Base-by-base conservation (phyloP, 2,329 filamentous ascomycete species). In the Penicillium polonicum region DNA sequence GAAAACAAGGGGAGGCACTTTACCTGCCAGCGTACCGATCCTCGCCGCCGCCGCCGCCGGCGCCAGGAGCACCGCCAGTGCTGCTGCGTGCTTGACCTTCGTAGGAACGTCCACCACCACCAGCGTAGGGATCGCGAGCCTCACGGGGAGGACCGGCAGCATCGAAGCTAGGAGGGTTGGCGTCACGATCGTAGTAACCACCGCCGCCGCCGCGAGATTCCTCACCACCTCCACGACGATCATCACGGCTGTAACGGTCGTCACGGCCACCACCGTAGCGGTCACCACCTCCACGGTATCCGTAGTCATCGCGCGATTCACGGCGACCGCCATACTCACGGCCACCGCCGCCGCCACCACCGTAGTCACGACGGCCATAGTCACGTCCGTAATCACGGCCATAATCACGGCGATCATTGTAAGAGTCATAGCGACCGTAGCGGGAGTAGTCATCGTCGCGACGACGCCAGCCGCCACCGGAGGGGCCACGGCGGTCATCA, bases 361-460 rank as follows among this genome's bases (percentile, higher is more conserved):
- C 56, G 65, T 78, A 57, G 61, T 83, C 83, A 58, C 85, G 83
- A 62, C 86, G 84, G 63, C 86, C 76, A 59, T 83, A 82, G 63
- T 85, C 69, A 21, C 87, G 84, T 59, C 88, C 85, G 61, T 88
- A 87, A 67, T 84, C 83, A 49, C 66, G 84, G 60, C 88, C 85
- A 61, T 88, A 87, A 66, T 84, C 83, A 38, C 66, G 65, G 65
- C 87, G 85, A 57, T 87, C 80, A 55, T 65, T 65, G 64, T 76
- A 78, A 53, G 83, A 75, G 76, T 83, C 72, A 77, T 78, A 77
- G 58, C 76, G 76, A 55, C 74, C 74, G 55, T 70, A 71, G 55
- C 74, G 74, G 60, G 78, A 77, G 64, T 78, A 77, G 52, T 76
- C 73, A 58, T 78, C 76, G 60, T 75, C 75, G 52, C 75, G 67